Conservation (phyloP, 345 rosid species). For the Eucalyptus marginata region DNA sequence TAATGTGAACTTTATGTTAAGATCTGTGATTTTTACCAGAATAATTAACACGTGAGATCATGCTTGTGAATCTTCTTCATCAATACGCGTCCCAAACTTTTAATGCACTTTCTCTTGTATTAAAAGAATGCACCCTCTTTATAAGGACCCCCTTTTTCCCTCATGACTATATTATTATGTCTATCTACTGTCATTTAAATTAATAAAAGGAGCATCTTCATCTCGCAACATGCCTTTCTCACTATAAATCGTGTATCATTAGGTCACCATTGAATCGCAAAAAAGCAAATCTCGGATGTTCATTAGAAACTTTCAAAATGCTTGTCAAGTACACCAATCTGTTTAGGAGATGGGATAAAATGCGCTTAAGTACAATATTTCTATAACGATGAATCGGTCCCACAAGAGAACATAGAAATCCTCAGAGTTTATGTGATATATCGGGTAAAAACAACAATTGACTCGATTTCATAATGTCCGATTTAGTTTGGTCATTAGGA, state of each 20-base stretch:
- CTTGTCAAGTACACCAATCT: not conserved
- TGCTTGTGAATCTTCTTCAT: not conserved
- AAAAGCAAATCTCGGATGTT: not conserved
- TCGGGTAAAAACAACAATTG: not conserved
- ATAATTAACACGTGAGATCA: not conserved
- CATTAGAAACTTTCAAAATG: not conserved
- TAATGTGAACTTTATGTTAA: not conserved
- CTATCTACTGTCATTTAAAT: not conserved
- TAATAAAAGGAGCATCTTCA: not conserved
- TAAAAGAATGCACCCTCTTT: not conserved
- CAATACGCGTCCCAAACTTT: not conserved
- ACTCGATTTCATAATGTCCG: not conserved
- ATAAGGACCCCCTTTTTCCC: not conserved
- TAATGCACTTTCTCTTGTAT: not conserved
- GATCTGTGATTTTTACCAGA: not conserved
- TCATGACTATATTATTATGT: not conserved
- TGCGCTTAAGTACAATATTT: not conserved
- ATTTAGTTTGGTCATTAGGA: not conserved
- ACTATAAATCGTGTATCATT: not conserved
- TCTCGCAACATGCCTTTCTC: not conserved
- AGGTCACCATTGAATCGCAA: not conserved
- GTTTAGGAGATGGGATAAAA: not conserved
- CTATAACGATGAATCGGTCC: not conserved
- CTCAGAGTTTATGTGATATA: not conserved
- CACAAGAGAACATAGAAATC: not conserved